A percentile compares a stretch with the other conserved stretches of the same genome.
phyloP scores from a whole-genome alignment of 1,284 basidiomycete species.

The Melampsora larici-populina region DNA sequence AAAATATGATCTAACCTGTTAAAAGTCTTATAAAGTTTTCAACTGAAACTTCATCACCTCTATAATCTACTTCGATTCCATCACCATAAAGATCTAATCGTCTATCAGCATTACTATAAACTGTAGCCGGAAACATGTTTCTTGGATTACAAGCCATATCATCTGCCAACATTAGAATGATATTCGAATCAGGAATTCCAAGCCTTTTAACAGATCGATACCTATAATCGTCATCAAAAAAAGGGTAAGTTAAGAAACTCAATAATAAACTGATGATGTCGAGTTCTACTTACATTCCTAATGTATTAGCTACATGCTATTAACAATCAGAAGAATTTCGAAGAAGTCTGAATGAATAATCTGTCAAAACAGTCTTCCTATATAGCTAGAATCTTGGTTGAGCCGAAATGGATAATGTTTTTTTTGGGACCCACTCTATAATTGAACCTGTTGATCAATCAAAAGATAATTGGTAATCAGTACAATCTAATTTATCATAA shows the following conservation, averaged over 20 bases:
- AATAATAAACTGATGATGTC: neutral
- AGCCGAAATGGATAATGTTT: neutral
- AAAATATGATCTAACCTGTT: constrained; percentile 66
- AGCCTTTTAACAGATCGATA: constrained; percentile 97
- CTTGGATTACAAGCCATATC: constrained; percentile 90
- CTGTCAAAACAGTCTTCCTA: neutral
- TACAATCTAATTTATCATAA: neutral
- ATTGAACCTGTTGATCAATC: constrained; percentile 65
- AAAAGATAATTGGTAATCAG: neutral
- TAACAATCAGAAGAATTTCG: constrained; percentile 20
- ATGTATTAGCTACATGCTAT: constrained; percentile 94
- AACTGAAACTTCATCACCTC: constrained; percentile 95
- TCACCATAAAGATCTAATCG: constrained; percentile 89
- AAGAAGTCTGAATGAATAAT: neutral
- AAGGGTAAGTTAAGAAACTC: neutral
- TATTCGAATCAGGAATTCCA: constrained; percentile 95
- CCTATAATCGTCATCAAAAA: constrained; percentile 57
- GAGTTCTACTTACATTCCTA: constrained; percentile 71
- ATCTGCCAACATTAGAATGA: constrained; percentile 97
- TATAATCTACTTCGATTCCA: constrained; percentile 95
- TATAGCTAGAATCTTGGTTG: neutral
- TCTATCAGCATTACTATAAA: constrained; percentile 76
- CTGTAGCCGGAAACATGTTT: constrained; percentile 85
- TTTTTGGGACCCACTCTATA: constrained; percentile 70
- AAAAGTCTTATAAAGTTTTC: constrained; percentile 89